Conservation (phyloP, 2,329 filamentous ascomycete genomes). For the Aureobasidium vineae region DNA sequence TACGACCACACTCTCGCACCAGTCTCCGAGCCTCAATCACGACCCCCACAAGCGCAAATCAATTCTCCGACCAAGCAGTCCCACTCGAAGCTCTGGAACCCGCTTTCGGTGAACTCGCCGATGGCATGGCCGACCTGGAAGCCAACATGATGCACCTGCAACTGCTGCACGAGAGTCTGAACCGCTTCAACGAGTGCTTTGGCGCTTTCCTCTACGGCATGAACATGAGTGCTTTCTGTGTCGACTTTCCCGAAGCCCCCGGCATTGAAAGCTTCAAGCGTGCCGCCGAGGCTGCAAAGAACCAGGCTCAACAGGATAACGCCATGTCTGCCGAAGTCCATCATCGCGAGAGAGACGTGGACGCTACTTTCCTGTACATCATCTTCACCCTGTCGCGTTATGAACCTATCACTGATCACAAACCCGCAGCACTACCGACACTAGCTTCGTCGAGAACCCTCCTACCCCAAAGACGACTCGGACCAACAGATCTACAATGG, state of each 20-base stretch:
- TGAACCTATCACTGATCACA: background rate
- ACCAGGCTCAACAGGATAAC: constrained; percentile 14
- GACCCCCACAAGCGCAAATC: constrained; percentile 45
- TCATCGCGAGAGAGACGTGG: constrained; percentile 49
- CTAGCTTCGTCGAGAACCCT: constrained; percentile 85
- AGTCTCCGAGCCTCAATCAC: constrained; percentile 72
- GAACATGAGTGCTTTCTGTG: constrained; percentile 99
- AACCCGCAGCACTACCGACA: constrained; percentile 73
- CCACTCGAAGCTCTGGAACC: constrained; percentile 83
- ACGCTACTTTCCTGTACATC: constrained; percentile 80
- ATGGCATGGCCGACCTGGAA: constrained; percentile 92
- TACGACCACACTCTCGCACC: constrained; percentile 84
- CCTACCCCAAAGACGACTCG: constrained; percentile 45
- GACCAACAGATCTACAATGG: constrained; percentile 43
- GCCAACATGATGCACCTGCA: constrained; percentile 98
- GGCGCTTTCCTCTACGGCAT: constrained; percentile 91
- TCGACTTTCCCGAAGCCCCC: constrained; percentile 83
- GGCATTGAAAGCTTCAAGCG: constrained; percentile 26
- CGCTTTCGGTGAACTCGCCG: constrained; percentile 87
- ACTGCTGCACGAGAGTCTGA: constrained; percentile 91
- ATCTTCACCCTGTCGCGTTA: background rate
- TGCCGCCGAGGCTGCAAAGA: constrained; percentile 19
- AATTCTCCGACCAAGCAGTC: constrained; percentile 53
- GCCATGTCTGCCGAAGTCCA: constrained; percentile 19
- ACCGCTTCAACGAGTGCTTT: constrained; percentile 93